These are phyloP conservation scores for Obba rivulosa DNA, from an alignment of 768 basidiomycete species.

Conservation along the genomic window DNA sequence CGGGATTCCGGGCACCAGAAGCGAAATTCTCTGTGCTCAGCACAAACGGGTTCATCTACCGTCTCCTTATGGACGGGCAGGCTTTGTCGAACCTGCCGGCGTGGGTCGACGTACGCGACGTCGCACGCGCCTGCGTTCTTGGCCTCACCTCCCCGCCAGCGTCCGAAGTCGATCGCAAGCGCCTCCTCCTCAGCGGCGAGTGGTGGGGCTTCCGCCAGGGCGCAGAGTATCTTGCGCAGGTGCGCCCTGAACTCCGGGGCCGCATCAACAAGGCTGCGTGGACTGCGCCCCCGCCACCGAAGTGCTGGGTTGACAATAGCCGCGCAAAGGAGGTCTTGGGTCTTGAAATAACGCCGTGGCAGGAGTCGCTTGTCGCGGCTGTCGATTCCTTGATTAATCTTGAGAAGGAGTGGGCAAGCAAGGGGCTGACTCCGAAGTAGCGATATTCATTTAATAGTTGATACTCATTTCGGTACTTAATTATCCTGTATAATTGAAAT, in stretches of 20 bases:
- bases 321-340: slow-evolving; percentile 11
- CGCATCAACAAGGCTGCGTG: slow-evolving; percentile 2
- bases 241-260: slow-evolving; percentile 7
- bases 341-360: background rate
- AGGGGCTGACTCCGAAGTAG: no score
- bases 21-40: slow-evolving; percentile 1
- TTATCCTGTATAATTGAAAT: no score
- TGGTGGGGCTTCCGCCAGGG: slow-evolving; percentile 4
- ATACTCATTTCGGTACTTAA: no score
- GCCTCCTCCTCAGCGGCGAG: slow-evolving; percentile 5
- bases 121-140: slow-evolving; percentile 25
- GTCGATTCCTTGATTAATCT: no score
- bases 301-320: slow-evolving; percentile 6
- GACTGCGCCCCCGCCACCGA: background rate
- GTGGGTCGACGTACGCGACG: slow-evolving; percentile 30
- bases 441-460: no score
- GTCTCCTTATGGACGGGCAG: background rate
- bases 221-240: slow-evolving; percentile 1
- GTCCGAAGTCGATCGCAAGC: slow-evolving; percentile 3
- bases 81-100: background rate
- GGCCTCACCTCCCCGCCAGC: slow-evolving; percentile 11
- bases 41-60: slow-evolving; percentile 3
- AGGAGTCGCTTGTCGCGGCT: no score
- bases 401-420: no score
- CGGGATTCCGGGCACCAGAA: slow-evolving; percentile 5